phyloP scores from a whole-genome alignment of 2,329 filamentous ascomycete species.

The Lecanicillium sp. region DNA sequence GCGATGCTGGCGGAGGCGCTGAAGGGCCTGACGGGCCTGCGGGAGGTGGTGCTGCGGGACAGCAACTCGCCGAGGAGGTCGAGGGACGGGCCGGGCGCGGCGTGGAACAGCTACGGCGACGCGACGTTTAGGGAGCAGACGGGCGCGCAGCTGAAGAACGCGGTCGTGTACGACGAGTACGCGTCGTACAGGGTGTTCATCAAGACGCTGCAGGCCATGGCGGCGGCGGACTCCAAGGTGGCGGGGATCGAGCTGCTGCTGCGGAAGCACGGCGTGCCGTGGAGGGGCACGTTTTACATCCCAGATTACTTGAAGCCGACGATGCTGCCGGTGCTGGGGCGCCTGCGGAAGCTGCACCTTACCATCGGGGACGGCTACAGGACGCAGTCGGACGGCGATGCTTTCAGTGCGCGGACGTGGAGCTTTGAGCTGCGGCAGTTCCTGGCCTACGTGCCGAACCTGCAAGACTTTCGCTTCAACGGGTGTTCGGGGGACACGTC shows the following conservation, averaged over 20 bases:
- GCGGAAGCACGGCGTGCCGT: conserved; percentile 21
- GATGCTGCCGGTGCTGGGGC: conserved; percentile 35
- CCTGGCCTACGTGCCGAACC: conserved; percentile 32
- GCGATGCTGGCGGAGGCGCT: conserved; percentile 54
- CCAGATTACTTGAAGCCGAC: conserved; percentile 31
- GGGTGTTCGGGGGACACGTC: conserved; percentile 9
- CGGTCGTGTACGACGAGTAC: background rate
- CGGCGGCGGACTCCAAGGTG: conserved; percentile 30
- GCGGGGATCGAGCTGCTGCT: conserved; percentile 39
- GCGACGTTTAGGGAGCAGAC: conserved; percentile 22
- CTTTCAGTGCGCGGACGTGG: background rate
- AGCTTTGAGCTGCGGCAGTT: conserved; percentile 28
- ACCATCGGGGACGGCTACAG: conserved; percentile 11
- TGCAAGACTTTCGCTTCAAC: conserved; percentile 51
- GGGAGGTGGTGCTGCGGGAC: conserved; percentile 53
- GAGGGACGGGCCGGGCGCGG: conserved; percentile 37
- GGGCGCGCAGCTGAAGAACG: background rate
- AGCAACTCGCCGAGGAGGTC: conserved; percentile 44
- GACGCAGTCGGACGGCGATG: background rate
- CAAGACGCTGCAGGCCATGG: conserved; percentile 37
- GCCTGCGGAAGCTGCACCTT: conserved; percentile 39
- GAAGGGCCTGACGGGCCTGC: conserved; percentile 45
- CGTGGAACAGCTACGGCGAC: conserved; percentile 53
- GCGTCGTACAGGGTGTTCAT: conserved; percentile 25
- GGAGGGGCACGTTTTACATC: conserved; percentile 39